Evolutionary conservation across 305 asterid species (phyloP).

Genomic region (Fraxinus angustifolia): DNA sequence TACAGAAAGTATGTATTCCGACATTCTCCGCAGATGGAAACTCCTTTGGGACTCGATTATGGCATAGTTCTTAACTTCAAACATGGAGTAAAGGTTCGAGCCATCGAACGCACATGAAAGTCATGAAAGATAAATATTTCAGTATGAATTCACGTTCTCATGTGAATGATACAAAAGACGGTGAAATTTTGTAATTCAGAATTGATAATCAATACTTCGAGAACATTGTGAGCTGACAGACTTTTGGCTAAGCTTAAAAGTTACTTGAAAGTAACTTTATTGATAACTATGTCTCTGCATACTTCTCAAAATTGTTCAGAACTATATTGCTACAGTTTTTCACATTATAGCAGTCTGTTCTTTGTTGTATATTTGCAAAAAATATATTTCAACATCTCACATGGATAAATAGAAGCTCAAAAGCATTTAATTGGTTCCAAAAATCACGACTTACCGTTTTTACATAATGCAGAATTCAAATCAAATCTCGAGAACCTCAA

Average conservation of each 20-base stretch:
- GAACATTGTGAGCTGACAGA: not conserved
- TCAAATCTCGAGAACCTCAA: slow-evolving; percentile 6
- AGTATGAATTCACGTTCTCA: not conserved
- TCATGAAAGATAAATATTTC: not conserved
- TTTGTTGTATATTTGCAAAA: not conserved
- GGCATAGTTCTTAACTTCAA: slow-evolving; percentile 77
- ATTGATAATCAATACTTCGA: not conserved
- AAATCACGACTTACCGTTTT: slow-evolving; percentile 29
- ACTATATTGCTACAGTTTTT: not conserved
- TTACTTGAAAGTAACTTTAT: not conserved
- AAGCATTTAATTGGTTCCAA: slow-evolving; percentile 18
- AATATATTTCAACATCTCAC: not conserved
- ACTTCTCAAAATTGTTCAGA: not conserved
- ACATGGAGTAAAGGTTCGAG: slow-evolving; percentile 74
- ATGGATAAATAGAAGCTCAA: slow-evolving; percentile 2
- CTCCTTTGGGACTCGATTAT: slow-evolving; percentile 64
- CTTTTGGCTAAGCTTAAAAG: not conserved
- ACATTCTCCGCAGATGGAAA: slow-evolving; percentile 77
- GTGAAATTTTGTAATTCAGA: not conserved
- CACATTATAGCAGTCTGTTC: not conserved
- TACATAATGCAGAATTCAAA: slow-evolving; percentile 34
- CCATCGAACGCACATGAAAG: slow-evolving; percentile 51
- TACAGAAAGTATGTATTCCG: slow-evolving; percentile 62
- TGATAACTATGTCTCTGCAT: not conserved
- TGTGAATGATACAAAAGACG: not conserved